A percentile compares a stretch with the other conserved stretches of the same genome.
Conservation (phyloP, 352 stramenopile species). For the Saprolegnia diclina region DNA sequence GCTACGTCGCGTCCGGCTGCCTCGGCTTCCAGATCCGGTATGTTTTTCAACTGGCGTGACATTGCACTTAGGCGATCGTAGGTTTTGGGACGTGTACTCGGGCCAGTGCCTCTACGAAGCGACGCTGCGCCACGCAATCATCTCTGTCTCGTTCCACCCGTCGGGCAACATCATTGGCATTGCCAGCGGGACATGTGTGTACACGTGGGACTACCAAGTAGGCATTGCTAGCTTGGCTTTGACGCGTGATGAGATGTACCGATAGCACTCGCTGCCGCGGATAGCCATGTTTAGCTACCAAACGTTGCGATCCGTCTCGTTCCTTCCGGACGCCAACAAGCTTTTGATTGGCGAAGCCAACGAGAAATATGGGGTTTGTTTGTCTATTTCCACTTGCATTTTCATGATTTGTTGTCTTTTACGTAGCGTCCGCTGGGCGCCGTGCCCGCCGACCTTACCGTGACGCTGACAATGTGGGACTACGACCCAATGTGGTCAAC, state of each 20-base stretch:
- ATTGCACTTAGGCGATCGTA: conserved; percentile 25
- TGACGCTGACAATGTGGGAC: conserved; percentile 93
- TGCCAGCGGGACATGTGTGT: conserved; percentile 90
- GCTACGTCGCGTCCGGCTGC: conserved; percentile 95
- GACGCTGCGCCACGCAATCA: conserved; percentile 91
- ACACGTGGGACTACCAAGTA: conserved; percentile 95
- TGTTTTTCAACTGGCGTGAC: not conserved
- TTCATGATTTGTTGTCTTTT: not conserved
- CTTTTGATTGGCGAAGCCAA: conserved; percentile 95
- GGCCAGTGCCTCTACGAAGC: conserved; percentile 92
- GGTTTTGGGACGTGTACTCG: conserved; percentile 85
- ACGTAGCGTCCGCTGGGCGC: conserved; percentile 59
- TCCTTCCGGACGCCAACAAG: conserved; percentile 83
- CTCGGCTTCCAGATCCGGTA: conserved; percentile 93
- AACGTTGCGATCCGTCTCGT: conserved; percentile 91
- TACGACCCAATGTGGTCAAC: conserved; percentile 86
- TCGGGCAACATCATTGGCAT: conserved; percentile 91
- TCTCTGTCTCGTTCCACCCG: conserved; percentile 96
- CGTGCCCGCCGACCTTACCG: conserved; percentile 82
- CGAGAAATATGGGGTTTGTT: conserved; percentile 73
- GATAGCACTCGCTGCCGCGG: conserved; percentile 66
- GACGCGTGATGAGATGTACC: conserved; percentile 30
- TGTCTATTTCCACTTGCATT: not conserved
- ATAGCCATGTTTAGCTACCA: conserved; percentile 88
- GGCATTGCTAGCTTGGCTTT: conserved; percentile 39